Percentiles rank a stretch among this genome's conserved stretches.
Evolutionary conservation across 2,329 filamentous ascomycete genomes (phyloP).

Genomic region (Aspergillus unguis): DNA sequence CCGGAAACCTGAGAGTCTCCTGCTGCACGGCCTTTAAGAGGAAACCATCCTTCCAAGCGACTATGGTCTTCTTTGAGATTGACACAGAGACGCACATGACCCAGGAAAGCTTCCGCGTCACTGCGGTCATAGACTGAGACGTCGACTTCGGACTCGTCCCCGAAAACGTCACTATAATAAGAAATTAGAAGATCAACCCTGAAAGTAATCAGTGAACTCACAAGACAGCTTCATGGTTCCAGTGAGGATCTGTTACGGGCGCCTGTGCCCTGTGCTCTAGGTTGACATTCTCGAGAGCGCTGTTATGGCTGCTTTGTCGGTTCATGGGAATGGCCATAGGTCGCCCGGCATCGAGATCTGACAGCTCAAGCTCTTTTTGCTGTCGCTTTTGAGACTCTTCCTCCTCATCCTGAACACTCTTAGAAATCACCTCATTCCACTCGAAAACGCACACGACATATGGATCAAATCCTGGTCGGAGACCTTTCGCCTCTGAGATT

Average conservation of each 20-base stretch:
- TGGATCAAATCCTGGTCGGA: conserved; percentile 79
- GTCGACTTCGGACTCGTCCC: conserved; percentile 83
- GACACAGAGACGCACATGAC: conserved; percentile 80
- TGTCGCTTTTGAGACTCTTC: conserved; percentile 61
- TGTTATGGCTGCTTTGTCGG: conserved; percentile 93
- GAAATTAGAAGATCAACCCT: not conserved
- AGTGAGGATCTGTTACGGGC: conserved; percentile 77
- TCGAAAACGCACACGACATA: conserved; percentile 98
- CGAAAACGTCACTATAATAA: conserved; percentile 71
- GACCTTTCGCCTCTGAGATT: conserved; percentile 77
- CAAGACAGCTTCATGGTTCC: conserved; percentile 96
- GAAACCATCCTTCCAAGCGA: conserved; percentile 79
- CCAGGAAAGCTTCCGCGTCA: conserved; percentile 83
- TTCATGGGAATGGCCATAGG: conserved; percentile 96
- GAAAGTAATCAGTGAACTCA: conserved; percentile 48
- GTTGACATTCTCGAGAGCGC: conserved; percentile 59
- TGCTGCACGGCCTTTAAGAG: conserved; percentile 72
- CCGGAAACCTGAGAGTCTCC: conserved; percentile 75
- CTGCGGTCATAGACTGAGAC: conserved; percentile 89
- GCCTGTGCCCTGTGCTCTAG: conserved; percentile 58
- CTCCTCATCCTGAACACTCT: conserved; percentile 67
- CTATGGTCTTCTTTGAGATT: conserved; percentile 65
- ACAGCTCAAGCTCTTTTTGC: conserved; percentile 56
- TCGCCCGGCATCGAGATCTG: conserved; percentile 76
- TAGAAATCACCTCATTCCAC: conserved; percentile 91